Percentiles rank a stretch among this genome's conserved stretches.
Evolutionary conservation across 352 stramenopile genomes (phyloP).

Genomic region (Pythium volutum): DNA sequence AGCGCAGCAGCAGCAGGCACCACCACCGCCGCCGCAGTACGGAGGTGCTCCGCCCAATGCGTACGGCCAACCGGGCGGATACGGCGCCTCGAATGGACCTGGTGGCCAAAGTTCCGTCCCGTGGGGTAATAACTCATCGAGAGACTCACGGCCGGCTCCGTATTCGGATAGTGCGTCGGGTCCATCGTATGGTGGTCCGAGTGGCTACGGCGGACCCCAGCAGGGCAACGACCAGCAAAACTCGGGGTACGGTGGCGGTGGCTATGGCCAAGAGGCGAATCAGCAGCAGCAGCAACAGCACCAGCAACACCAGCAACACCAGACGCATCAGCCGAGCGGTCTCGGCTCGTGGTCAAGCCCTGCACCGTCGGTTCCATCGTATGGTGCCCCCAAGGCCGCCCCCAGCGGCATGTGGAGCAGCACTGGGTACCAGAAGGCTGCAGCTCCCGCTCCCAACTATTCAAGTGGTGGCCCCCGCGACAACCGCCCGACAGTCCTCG

Average conservation of each 20-base stretch:
- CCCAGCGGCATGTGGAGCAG: constrained; percentile 74
- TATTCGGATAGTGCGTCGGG: constrained; percentile 53
- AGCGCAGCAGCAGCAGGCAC: constrained; percentile 7
- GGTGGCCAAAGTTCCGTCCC: constrained; percentile 1
- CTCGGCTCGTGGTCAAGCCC: constrained; percentile 55
- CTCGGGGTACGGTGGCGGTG: constrained; percentile 19
- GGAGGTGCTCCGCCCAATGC: constrained; percentile 2
- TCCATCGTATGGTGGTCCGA: constrained; percentile 23
- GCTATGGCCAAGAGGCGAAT: constrained; percentile 24
- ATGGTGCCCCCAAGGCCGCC: constrained; percentile 34
- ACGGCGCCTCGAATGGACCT: constrained; percentile 1
- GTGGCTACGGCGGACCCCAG: constrained; percentile 27
- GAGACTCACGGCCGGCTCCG: constrained; percentile 36
- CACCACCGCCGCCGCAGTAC: constrained; percentile 5
- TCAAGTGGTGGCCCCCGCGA: constrained; percentile 38
- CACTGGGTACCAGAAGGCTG: constrained; percentile 75
- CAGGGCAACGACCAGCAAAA: constrained; percentile 28
- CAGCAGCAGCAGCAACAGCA: constrained; percentile 20
- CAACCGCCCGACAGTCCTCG: constrained; percentile 80
- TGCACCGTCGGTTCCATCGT: constrained; percentile 27
- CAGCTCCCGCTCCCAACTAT: constrained; percentile 44
- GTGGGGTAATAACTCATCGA: constrained; percentile 14
- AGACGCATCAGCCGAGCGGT: constrained; percentile 27
- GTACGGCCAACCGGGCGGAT: constrained; percentile 21
- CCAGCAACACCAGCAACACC: constrained; percentile 2